Conservation (phyloP, 306 rosid genomes). For the Trifolium subterraneum region DNA sequence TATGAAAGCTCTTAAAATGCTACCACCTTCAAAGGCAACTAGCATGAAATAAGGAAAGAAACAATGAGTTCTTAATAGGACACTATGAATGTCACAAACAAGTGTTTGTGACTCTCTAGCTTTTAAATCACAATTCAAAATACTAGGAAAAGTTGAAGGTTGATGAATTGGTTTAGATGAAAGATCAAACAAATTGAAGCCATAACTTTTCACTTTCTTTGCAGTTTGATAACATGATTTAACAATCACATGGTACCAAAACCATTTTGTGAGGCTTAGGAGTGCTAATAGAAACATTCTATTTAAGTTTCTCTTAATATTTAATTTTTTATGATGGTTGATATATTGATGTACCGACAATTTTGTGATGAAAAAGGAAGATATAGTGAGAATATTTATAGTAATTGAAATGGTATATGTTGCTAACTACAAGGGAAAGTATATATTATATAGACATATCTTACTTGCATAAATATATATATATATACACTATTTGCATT, state of each 20-base stretch:
- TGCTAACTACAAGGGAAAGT: neutral
- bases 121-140: slow-evolving; percentile 29
- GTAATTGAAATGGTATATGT: neutral
- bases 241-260: slow-evolving; percentile 22
- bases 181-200: slow-evolving; percentile 4
- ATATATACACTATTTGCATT: too few species aligned
- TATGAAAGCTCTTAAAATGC: slow-evolving; percentile 64
- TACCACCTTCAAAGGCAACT: slow-evolving; percentile 81
- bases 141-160: slow-evolving; percentile 21
- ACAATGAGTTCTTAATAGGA: slow-evolving; percentile 56
- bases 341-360: neutral
- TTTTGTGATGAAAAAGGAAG: neutral
- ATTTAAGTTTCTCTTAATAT: neutral
- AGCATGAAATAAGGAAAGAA: slow-evolving; percentile 89
- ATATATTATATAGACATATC: too few species aligned
- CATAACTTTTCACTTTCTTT: neutral
- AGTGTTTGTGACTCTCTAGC: slow-evolving; percentile 46
- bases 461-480: neutral
- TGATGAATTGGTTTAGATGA: slow-evolving; percentile 25
- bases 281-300: slow-evolving; percentile 2
- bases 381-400: neutral
- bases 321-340: neutral
- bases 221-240: slow-evolving; percentile 26
- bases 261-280: slow-evolving; percentile 16
- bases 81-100: slow-evolving; percentile 58